phyloP scores from a whole-genome alignment of 768 basidiomycete species.

The Lactarius hatsudake region DNA sequence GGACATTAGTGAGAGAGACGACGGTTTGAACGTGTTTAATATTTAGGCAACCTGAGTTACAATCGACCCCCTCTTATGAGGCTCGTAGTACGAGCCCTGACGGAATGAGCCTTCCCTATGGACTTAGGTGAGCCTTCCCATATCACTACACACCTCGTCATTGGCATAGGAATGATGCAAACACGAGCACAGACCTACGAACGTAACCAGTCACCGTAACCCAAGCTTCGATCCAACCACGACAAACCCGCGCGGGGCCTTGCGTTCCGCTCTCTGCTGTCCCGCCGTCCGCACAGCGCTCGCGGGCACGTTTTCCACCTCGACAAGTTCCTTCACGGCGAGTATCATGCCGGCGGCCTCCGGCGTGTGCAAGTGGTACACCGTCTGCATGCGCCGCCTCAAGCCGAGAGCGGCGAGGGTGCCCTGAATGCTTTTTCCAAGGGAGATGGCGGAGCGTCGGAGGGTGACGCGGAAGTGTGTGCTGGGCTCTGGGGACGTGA shows the following conservation, averaged over 20 bases:
- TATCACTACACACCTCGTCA: no score
- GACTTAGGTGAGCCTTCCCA: no score
- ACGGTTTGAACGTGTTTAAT: no score
- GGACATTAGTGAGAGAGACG: no score
- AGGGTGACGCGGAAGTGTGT: slow-evolving; percentile 92
- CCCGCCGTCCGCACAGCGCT: slow-evolving; percentile 65
- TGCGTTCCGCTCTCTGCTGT: slow-evolving; percentile 65
- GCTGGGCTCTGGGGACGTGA: slow-evolving; percentile 32
- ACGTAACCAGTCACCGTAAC: neutral
- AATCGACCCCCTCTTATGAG: no score
- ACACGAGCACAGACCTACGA: neutral
- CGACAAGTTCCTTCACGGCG: slow-evolving; percentile 82
- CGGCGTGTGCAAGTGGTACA: slow-evolving; percentile 71
- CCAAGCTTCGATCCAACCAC: slow-evolving; percentile 41
- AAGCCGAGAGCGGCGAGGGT: slow-evolving; percentile 84
- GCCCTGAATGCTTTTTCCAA: slow-evolving; percentile 64
- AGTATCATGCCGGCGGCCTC: slow-evolving; percentile 85
- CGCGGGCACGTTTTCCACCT: slow-evolving; percentile 80
- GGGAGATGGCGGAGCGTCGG: slow-evolving; percentile 80
- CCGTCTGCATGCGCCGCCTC: slow-evolving; percentile 78
- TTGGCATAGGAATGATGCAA: neutral
- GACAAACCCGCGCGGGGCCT: slow-evolving; percentile 64
- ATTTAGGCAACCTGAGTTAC: no score
- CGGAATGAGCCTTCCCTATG: no score
- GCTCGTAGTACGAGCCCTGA: no score